phyloP scores from a whole-genome alignment of 2,329 filamentous ascomycete genomes.

The Cercospora sojina region DNA sequence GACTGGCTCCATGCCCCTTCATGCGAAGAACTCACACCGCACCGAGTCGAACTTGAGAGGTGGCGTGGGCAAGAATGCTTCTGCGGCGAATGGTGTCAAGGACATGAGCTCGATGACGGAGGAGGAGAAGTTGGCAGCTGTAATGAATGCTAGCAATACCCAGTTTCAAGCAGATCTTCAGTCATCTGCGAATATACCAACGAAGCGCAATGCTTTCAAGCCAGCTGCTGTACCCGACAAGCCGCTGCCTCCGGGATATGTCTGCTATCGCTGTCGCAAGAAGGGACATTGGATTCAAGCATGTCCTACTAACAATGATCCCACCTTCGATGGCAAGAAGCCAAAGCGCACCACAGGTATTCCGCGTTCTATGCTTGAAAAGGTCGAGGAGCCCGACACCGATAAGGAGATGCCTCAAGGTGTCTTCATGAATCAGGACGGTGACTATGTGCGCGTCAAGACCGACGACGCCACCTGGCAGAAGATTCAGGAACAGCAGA shows the following conservation, averaged over 20 bases:
- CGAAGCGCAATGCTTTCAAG: conserved; percentile 52
- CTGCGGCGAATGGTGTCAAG: conserved; percentile 58
- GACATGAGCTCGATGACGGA: conserved; percentile 69
- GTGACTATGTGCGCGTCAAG: conserved; percentile 94
- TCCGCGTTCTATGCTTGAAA: conserved; percentile 90
- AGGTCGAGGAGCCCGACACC: conserved; percentile 86
- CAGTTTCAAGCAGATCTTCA: conserved; percentile 94
- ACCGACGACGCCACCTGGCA: conserved; percentile 96
- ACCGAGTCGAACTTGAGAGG: conserved; percentile 59
- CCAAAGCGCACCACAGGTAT: conserved; percentile 97
- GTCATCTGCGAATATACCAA: conserved; percentile 75
- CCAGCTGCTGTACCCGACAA: conserved; percentile 81
- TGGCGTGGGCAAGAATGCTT: conserved; percentile 39
- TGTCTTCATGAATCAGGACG: conserved; percentile 96
- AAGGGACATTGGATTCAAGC: conserved; percentile 98
- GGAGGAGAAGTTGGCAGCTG: conserved; percentile 88
- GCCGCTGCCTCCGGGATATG: conserved; percentile 87
- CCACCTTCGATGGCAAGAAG: conserved; percentile 88
- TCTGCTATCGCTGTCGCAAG: conserved; percentile 93
- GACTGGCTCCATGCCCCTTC: conserved; percentile 89
- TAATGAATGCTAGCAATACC: conserved; percentile 85
- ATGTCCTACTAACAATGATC: conserved; percentile 97
- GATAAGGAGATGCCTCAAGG: conserved; percentile 72
- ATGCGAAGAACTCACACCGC: conserved; percentile 75
- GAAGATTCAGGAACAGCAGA: conserved; percentile 91